phyloP scores from a whole-genome alignment of 306 rosid species.

The Heteromeles arbutifolia region DNA sequence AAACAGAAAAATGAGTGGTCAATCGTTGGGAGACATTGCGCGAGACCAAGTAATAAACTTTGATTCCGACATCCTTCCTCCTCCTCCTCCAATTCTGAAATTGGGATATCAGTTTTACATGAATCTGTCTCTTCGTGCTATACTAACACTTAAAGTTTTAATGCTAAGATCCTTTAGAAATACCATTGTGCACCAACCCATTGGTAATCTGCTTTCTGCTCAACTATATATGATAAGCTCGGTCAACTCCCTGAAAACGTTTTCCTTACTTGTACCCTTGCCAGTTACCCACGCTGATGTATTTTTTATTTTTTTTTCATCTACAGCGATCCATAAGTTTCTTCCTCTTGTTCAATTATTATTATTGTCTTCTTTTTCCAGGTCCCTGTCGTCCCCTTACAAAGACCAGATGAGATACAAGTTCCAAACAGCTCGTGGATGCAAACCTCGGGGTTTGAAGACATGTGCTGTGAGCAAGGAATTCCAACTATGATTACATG shows the following conservation, averaged over 20 bases:
- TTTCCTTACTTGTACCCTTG: constrained; percentile 9
- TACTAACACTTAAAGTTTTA: neutral
- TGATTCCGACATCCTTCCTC: neutral
- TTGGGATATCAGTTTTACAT: neutral
- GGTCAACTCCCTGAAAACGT: neutral
- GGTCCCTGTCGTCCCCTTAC: constrained; percentile 80
- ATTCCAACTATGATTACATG: constrained; percentile 97
- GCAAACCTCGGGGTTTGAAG: constrained; percentile 64
- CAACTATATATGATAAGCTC: neutral
- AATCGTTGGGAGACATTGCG: neutral
- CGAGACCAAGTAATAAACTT: neutral
- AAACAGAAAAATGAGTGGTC: neutral
- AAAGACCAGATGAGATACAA: constrained; percentile 84
- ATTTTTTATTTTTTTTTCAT: neutral
- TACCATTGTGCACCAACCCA: neutral
- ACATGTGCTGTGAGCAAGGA: constrained; percentile 57
- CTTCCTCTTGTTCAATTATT: constrained; percentile 7
- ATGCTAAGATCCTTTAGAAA: neutral
- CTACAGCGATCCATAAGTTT: neutral
- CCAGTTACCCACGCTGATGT: neutral
- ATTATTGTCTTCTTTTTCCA: constrained; percentile 19
- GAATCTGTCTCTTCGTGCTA: neutral
- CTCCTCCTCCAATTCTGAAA: neutral
- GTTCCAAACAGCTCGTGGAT: constrained; percentile 63
- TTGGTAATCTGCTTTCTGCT: neutral